Evolutionary conservation across 257 asterid species (phyloP).

Genomic region (Plantago ovata): DNA sequence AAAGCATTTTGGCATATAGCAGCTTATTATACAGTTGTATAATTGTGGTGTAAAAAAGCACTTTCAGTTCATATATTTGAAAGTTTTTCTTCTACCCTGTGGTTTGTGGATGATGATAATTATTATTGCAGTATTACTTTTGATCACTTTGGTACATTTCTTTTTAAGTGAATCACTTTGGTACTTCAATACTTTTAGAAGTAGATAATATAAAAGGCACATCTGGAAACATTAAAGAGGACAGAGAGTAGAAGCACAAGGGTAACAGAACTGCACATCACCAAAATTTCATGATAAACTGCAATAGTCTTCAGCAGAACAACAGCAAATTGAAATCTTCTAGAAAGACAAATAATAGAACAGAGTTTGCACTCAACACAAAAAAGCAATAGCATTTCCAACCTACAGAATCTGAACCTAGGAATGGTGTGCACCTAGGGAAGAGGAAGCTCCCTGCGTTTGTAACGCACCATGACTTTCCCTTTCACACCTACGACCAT

Average conservation of each 20-base stretch:
- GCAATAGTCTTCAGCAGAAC: not conserved
- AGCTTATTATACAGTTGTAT: not conserved
- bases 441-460: constrained; percentile 31
- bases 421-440: not conserved
- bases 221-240: too few relatives aligned
- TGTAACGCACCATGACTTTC: constrained; percentile 50
- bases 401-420: constrained; percentile 13
- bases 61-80: not conserved
- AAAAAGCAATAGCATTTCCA: not conserved
- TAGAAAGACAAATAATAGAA: constrained; percentile 1
- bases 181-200: too few relatives aligned
- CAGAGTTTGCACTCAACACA: constrained; percentile 1
- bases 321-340: not conserved
- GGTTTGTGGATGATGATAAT: not conserved
- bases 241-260: not conserved
- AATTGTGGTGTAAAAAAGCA: not conserved
- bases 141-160: too few relatives aligned
- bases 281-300: not conserved
- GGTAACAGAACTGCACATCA: constrained; percentile 1
- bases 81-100: too few relatives aligned
- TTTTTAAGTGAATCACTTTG: too few relatives aligned
- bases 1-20: not conserved
- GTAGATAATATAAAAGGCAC: too few relatives aligned
- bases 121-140: too few relatives aligned
- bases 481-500: constrained; percentile 65